phyloP scores from a whole-genome alignment of 2,329 filamentous ascomycete genomes.

The Harringtonia lauricola region DNA sequence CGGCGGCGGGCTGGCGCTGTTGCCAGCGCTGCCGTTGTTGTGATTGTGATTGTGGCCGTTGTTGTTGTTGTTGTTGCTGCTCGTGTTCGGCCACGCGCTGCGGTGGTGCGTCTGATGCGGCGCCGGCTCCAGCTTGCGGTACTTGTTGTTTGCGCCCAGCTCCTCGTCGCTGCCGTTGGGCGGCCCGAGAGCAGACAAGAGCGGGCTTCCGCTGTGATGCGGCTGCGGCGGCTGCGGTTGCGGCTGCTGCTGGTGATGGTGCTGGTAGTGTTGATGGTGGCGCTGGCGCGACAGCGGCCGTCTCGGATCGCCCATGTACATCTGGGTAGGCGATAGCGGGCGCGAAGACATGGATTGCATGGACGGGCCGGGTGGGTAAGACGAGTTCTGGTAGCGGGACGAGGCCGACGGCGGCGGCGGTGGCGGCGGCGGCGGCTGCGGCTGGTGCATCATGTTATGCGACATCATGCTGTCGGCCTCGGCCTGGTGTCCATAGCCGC shows the following conservation, averaged over 20 bases:
- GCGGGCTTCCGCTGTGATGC: background rate
- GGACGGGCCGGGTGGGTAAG: background rate
- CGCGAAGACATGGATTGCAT: background rate
- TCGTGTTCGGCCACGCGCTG: constrained; percentile 25
- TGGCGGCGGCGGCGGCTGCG: background rate
- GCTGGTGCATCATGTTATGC: no score
- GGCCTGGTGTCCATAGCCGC: background rate
- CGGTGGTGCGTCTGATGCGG: constrained; percentile 41
- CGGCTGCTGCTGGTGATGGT: background rate
- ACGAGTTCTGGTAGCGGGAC: background rate
- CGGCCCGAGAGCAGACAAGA: background rate
- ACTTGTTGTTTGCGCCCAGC: constrained; percentile 31
- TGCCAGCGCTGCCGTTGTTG: background rate
- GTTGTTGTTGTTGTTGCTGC: background rate
- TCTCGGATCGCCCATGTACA: background rate
- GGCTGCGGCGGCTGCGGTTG: background rate
- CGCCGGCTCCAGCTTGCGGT: constrained; percentile 48
- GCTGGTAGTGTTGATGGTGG: background rate
- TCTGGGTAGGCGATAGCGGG: background rate
- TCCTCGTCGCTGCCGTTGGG: background rate
- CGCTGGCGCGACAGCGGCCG: background rate
- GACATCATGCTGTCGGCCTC: no score
- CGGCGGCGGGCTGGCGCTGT: background rate
- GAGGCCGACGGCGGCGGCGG: background rate
- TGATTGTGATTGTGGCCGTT: background rate